Evolutionary conservation across 106 monocot genomes (phyloP), one percentile per base, ranked within the genome.

Genomic region (Phalaenopsis equestris): DNA sequence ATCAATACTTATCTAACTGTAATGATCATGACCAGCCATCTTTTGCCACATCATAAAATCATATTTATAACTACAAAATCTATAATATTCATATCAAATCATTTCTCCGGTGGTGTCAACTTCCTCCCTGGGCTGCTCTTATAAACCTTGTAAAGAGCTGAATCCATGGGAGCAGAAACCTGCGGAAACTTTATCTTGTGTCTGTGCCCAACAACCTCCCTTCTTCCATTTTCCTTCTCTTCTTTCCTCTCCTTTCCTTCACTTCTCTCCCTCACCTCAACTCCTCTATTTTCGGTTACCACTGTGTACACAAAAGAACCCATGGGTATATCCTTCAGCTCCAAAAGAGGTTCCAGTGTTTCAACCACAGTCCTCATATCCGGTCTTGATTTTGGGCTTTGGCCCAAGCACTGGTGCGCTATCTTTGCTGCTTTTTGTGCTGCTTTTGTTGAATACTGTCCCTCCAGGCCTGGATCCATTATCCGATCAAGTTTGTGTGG

Each of bases 401-500:
- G 79, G 79, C 83, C 87, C 49, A 93, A 73, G 86, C 93, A 93
- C 23, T 81, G 83, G 80, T 85, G 77, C 1, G 91, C 89, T 58
- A 93, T 67, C 41, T 24, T 52, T 3, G 89, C 89, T 6, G 86
- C 89, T 73, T 72, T 87, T 73, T 87, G 80, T 6, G 89, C 89
- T 6, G 82, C 91, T 73, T 81, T 85, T 55, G 21, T 65, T 9
- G 93, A 93, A 64, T 88, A 94, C 75, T 86, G 84, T 2, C 87
- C 89, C 14, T 94, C 91, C 6, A 94, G 82, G 9, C 47, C 79
- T 4, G 86, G 89, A 56, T 94, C 93, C 75, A 94, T 86, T 52
- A 94, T 86, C 30, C 81, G 79, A 77, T 58, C 46, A 19, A 94
- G 24, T 76, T 81, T 91, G 9, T 86, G 78, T 2, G 84, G 38